Base-by-base conservation (phyloP, 2,329 filamentous ascomycete species). In the Aspergillus fumigatus region DNA sequence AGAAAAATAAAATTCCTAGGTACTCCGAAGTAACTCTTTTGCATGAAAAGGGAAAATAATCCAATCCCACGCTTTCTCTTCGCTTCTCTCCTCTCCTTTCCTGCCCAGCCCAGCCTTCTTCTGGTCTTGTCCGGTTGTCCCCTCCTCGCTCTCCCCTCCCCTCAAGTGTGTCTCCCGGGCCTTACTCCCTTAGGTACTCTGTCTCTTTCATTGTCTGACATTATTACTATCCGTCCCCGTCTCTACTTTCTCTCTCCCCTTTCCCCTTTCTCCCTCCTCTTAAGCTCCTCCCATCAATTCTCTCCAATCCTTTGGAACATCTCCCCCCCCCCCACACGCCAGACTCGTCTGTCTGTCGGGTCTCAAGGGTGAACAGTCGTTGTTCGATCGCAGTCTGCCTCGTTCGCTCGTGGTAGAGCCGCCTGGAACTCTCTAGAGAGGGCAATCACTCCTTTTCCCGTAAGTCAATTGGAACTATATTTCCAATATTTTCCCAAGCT, bases 351-450 rank as follows among this genome's bases (percentile, higher is more conserved):
- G 60, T 62, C 60, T 65, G 57, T 59, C 63, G 62, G 66, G 62
- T 53, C 56, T 63, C 56, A 50, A 67, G 63, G 60, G 59, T 59
- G 57, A 65, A 59, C 64, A 59, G 56, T 55, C 49, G 51, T 52
- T 61, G 48, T 65, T 52, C 59, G 51, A 52, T 54, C 51, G 51
- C 55, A 48, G 54, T 64, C 65, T 68, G 62, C 65, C 68, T 70
- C 67, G 69, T 71, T 69, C 52, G 63, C 67, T 73, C 68, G 70
- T 71, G 69, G 69, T 70, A 70, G 68, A 65, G 52, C 54, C 56
- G 40, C 55, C 56, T 55, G 53, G 59, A 60, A 53, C 57, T 61
- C 52, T 56, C 59, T 62, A 45, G 56, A 47, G 55, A 56, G 51
- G 60, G 52, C 55, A 59, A 62, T 64, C 59, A 59, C 59, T 65